Base-by-base conservation (phyloP, 495 filamentous ascomycete genomes). In the Penicillium tannophilum region DNA sequence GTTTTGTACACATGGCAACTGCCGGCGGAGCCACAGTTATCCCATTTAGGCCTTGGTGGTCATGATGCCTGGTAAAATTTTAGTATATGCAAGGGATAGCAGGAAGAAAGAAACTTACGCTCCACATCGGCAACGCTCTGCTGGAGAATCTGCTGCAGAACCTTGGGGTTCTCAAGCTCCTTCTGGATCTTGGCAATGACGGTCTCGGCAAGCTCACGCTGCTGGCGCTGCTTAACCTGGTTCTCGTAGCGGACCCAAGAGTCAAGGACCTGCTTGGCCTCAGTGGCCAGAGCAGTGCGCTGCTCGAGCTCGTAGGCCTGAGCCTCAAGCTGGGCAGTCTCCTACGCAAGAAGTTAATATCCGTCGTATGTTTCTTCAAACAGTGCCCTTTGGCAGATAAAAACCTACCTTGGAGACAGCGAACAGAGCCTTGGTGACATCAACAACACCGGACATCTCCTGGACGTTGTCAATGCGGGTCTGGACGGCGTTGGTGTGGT, bases 181-280 rank as follows among this genome's bases (percentile, higher is more conserved):
- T 97, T 97, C 76, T 88, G 88, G 66, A 97, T 93, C 86, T 96
- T 99, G 76, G 85, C 85, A 65, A 99, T 98, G 76, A 99, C 80
- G 72, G 77, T 82, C 72, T 97, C 88, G 54, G 94, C 91, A 63
- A 99, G 84, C 85, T 99, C 94, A 74, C 83, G 87, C 84, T 99
- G 94, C 82, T 98, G 91, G 71, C 94, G 86, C 80, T 92, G 89
- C 90, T 97, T 99, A 68, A 98, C 92, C 82, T 98, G 94, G 58
- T 89, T 83, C 82, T 99, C 94, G 76, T 99, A 99, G 68, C 94
- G 87, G 56, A 97, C 92, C 94, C 95, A 98, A 52, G 92, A 97
- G 73, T 99, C 94, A 55, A 99, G 86, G 36, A 97, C 93, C 50
- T 83, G 67, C 87, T 97, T 98, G 62, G 93, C 95, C 84, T 99